A percentile compares a stretch with the other conserved stretches of the same genome.
These are phyloP conservation scores for Epichloe sp. DNA, from an alignment of 2,329 filamentous ascomycete species.

Conservation along the genomic window DNA sequence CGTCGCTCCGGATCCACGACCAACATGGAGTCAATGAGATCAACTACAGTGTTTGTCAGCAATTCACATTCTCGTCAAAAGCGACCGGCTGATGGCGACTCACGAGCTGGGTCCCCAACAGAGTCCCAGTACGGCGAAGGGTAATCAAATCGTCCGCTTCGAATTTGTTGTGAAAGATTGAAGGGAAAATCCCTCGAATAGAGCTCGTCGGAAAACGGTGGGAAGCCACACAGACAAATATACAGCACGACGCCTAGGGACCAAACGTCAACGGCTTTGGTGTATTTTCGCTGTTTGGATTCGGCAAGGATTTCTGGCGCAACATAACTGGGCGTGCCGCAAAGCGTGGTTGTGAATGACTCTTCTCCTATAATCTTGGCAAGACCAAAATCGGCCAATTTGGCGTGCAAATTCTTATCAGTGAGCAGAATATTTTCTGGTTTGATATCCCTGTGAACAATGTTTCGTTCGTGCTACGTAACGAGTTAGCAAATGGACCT, in stretches of 20 bases:
- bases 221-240: slow-evolving; percentile 93
- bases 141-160: slow-evolving; percentile 79
- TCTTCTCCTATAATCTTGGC: slow-evolving; percentile 98
- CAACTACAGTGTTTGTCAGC: slow-evolving; percentile 30
- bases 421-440: slow-evolving; percentile 89
- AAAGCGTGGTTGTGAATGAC: slow-evolving; percentile 91
- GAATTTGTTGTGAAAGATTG: slow-evolving; percentile 79
- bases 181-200: slow-evolving; percentile 72
- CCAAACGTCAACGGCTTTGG: slow-evolving; percentile 91
- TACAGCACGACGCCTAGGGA: slow-evolving; percentile 95
- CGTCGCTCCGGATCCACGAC: slow-evolving; percentile 74
- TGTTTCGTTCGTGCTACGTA: slow-evolving; percentile 83
- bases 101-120: slow-evolving; percentile 53
- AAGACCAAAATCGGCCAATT: slow-evolving; percentile 90
- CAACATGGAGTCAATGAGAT: slow-evolving; percentile 91
- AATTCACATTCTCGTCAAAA: background rate
- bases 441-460: slow-evolving; percentile 96
- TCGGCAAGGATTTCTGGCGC: slow-evolving; percentile 90
- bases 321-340: slow-evolving; percentile 94
- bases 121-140: slow-evolving; percentile 80
- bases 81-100: slow-evolving; percentile 15
- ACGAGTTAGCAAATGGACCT: background rate
- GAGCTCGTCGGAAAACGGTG: slow-evolving; percentile 91
- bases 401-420: slow-evolving; percentile 74
- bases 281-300: slow-evolving; percentile 72